Evolutionary conservation across 208 protist species (phyloP).

Genomic region (Acanthamoeba culbertsoni): DNA sequence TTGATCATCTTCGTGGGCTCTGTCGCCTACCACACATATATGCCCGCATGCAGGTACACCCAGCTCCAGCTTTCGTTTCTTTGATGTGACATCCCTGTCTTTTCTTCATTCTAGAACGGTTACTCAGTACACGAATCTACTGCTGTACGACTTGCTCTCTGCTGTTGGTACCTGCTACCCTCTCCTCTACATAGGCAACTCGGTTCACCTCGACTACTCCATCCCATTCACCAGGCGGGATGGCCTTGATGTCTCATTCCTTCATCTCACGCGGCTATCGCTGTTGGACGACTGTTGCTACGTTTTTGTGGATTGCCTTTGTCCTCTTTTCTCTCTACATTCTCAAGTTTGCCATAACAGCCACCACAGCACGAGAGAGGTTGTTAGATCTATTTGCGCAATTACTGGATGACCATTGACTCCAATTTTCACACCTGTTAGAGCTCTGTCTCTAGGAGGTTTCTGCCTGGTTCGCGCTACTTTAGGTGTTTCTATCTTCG

Average conservation of each 20-base stretch:
- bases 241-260: slow-evolving; percentile 21
- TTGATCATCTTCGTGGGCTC: slow-evolving; percentile 43
- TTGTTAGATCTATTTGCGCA: no score
- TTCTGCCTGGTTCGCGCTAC: slow-evolving; percentile 8
- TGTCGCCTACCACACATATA: slow-evolving; percentile 31
- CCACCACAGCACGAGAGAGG: background rate
- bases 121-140: background rate
- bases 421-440: no score
- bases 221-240: background rate
- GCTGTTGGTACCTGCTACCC: background rate
- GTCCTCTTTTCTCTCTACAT: slow-evolving; percentile 40
- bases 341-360: background rate
- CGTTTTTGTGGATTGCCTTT: background rate
- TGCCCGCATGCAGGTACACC: slow-evolving; percentile 52
- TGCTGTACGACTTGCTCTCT: slow-evolving; percentile 12
- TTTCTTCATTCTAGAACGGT: background rate
- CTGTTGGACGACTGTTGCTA: background rate
- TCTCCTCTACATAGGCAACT: no score
- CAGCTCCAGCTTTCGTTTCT: background rate
- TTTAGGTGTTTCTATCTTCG: background rate
- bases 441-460: background rate
- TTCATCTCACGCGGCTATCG: slow-evolving; percentile 55
- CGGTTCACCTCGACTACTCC: no score
- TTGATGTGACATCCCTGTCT: background rate
- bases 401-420: background rate